Evolutionary conservation across 2,329 filamentous ascomycete genomes (phyloP), one percentile per base, ranked within the genome.

Genomic region (Helicocarpus griseus): DNA sequence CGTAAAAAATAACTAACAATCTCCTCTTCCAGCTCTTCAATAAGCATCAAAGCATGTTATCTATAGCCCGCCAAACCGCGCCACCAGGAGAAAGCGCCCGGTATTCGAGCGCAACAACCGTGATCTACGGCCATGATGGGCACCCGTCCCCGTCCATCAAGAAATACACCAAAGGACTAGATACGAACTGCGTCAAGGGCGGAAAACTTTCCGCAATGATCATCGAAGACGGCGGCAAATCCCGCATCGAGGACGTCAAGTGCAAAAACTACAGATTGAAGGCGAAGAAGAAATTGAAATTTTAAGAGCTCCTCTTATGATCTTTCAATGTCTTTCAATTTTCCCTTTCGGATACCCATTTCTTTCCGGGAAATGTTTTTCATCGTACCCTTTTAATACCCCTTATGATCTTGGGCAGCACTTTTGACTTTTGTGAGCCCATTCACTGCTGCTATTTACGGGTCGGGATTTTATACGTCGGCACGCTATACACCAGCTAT

Each of bases 101-200:
- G 4, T 52, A 55, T 13, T 57, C 64, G 22, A 50, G 64, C 22
- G 73, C 78, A 8, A 79, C 74, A 38, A 88, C 86, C 0, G 85
- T 95, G 38, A 77, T 95, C 52, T 96, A 95, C 67, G 90, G 90
- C 4, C 91, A 97, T 65, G 88, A 96, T 65, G 80, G 88, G 21
- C 83, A 83, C 61, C 71, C 72, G 2, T 89, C 89, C 0, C 77
- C 94, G 24, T 77, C 79, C 61, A 68, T 85, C 17, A 68, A 80
- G 47, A 75, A 78, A 46, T 94, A 87, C 67, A 87, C 85, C 3
- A 87, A 89, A 62, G 93, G 93, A 0, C 73, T 97, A 44, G 93
- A 97, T 67, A 87, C 86, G 0, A 85, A 83, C 0, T 97, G 93
- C 65, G 82, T 88, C 2, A 80, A 79, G 56, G 90, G 89, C 9